phyloP scores from a whole-genome alignment of 2,329 filamentous ascomycete species.

The Colletotrichum ledebouriae region DNA sequence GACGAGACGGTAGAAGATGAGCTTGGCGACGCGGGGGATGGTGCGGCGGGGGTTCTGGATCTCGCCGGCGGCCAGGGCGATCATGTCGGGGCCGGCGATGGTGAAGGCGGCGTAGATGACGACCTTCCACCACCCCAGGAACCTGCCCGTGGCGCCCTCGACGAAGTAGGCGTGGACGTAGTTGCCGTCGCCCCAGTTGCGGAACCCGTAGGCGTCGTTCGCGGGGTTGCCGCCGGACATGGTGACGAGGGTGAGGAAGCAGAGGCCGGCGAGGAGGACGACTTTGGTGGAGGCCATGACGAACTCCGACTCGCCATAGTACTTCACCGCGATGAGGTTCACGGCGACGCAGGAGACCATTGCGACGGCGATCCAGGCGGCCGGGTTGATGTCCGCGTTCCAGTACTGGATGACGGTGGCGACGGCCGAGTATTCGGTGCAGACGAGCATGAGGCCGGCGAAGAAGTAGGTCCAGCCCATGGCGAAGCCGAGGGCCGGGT shows the following conservation, averaged over 20 bases:
- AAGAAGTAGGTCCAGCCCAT: slow-evolving; percentile 64
- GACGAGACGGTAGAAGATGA: slow-evolving; percentile 80
- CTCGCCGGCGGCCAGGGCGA: slow-evolving; percentile 68
- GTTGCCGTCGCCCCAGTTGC: slow-evolving; percentile 61
- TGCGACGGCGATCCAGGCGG: slow-evolving; percentile 63
- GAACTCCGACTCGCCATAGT: slow-evolving; percentile 60
- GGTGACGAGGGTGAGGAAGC: slow-evolving; percentile 74
- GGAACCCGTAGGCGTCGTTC: slow-evolving; percentile 74
- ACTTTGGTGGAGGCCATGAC: slow-evolving; percentile 70
- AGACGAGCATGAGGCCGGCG: slow-evolving; percentile 60
- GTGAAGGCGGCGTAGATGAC: slow-evolving; percentile 79
- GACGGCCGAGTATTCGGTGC: slow-evolving; percentile 59
- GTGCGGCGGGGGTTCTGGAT: slow-evolving; percentile 74
- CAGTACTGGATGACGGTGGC: slow-evolving; percentile 61
- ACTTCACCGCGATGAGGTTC: slow-evolving; percentile 62
- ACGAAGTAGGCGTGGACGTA: slow-evolving; percentile 53
- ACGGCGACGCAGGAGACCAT: slow-evolving; percentile 60
- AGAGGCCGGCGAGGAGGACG: slow-evolving; percentile 64
- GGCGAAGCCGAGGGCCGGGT: slow-evolving; percentile 69
- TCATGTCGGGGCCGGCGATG: slow-evolving; percentile 76
- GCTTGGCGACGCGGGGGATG: slow-evolving; percentile 78
- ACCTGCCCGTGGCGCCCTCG: slow-evolving; percentile 68
- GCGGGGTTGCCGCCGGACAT: slow-evolving; percentile 78
- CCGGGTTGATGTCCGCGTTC: slow-evolving; percentile 57
- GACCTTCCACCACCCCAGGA: slow-evolving; percentile 67